Conservation (phyloP, 257 asterid species). For the Lantana camara region DNA sequence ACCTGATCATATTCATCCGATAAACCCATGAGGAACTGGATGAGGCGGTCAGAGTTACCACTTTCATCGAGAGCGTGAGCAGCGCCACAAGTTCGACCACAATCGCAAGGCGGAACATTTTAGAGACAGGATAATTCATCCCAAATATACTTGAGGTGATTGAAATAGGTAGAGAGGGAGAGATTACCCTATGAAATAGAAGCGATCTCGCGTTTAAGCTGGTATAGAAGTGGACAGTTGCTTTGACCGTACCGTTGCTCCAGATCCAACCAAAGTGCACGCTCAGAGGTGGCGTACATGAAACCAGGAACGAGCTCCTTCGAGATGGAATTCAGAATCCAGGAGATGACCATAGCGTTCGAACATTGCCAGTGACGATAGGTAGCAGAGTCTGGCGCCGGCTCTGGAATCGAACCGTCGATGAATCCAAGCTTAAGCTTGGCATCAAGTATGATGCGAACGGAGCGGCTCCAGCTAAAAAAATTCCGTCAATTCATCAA, state of each 20-base stretch:
- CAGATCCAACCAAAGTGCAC: not conserved
- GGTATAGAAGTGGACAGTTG: not conserved
- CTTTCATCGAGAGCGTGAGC: no score
- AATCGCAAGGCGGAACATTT: no score
- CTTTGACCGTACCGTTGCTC: not conserved
- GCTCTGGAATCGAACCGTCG: no score
- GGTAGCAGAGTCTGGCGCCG: no score
- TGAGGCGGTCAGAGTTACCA: not conserved
- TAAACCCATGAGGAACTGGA: not conserved
- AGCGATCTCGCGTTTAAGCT: not conserved
- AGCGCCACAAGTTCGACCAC: not conserved
- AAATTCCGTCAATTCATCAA: no score
- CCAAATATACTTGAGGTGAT: not conserved
- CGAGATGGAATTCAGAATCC: not conserved
- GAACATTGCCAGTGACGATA: no score
- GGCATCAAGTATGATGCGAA: no score
- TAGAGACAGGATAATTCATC: not conserved
- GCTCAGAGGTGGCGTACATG: not conserved
- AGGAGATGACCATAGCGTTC: no score
- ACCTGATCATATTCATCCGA: not conserved
- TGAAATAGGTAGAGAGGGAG: not conserved
- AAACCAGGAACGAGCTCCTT: not conserved
- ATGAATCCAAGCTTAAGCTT: no score
- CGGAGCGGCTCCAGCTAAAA: no score
- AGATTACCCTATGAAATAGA: not conserved